Evolutionary conservation across 768 basidiomycete species (phyloP), one percentile per base, ranked within the genome.

Genomic region (Suillus ampliporus): DNA sequence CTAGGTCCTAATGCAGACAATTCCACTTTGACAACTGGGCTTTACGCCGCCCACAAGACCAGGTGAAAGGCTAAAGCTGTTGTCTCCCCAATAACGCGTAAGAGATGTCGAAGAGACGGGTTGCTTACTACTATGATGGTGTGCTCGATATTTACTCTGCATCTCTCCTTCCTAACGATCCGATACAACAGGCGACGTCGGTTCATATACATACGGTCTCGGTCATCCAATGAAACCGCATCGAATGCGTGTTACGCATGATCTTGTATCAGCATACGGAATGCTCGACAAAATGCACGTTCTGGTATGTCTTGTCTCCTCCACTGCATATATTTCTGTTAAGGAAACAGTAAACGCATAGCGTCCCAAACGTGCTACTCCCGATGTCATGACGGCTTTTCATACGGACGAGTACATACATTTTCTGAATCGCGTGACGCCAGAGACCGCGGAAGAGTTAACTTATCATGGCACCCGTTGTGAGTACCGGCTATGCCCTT

Each of bases 351-450:
- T 40, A 46, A 56, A 38, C 51, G 10, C 63, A 10, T 69, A 93
- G 91, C 83, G 82, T 70, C 89, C 94, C 6, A 84, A 81, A 66
- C 83, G 92, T 21, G 88, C 92, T 5, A 82, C 86, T 0, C 85
- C 89, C 15, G 84, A 88, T 69, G 83, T 86, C 26, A 91, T 99
- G 91, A 90, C 92, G n/a, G 79, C 89, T 13, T 99, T 99, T 77
- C 97, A 99, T 75, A 95, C 97, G 23, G 97, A 99, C 79, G 97
- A 99, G 83, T 99, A 97, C 77, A 85, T 99, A 62, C 89, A 99
- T 69, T 97, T 99, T 69, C 79, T 99, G 50, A 83, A 86, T 59
- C 85, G 86, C 53, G 96, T 99, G 31, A 93, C 90, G 0, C 96
- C 96, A 1, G 97, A 99, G 76, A 97, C 92, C 5, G 88, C 85